phyloP scores from a whole-genome alignment of 1,284 basidiomycete genomes.

The Leccinum brunneo-olivaceum region DNA sequence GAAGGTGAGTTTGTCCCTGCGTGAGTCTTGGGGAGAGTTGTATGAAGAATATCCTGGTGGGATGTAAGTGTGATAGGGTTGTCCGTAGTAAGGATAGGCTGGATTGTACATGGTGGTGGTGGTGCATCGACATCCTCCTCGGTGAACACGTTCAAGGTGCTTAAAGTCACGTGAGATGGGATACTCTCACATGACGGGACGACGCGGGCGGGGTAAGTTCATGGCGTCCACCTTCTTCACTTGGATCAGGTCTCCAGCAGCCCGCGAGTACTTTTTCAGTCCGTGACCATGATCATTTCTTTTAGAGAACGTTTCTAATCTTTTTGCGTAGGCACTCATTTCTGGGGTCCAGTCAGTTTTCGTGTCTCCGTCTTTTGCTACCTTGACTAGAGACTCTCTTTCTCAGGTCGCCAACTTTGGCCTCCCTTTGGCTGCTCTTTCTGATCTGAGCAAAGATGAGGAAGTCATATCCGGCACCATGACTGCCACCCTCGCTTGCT shows the following conservation, averaged over 20 bases:
- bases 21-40: conserved; percentile 20
- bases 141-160: too few relatives aligned
- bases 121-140: conserved; percentile 17
- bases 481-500: conserved; percentile 82
- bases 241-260: conserved; percentile 86
- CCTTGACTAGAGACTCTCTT: conserved; percentile 17
- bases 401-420: conserved; percentile 93
- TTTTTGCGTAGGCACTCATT: conserved; percentile 71
- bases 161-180: too few relatives aligned
- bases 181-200: too few relatives aligned
- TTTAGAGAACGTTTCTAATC: conserved; percentile 12
- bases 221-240: conserved; percentile 80
- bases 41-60: conserved; percentile 26
- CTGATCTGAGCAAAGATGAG: conserved; percentile 89
- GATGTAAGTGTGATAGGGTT: conserved; percentile 31
- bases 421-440: conserved; percentile 83
- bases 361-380: conserved; percentile 8
- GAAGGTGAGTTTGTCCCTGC: conserved; percentile 22
- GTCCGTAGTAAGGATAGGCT: conserved; percentile 30
- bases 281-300: conserved; percentile 30
- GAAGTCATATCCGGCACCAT: conserved; percentile 93
- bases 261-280: conserved; percentile 93
- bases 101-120: conserved; percentile 22
- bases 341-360: conserved; percentile 85
- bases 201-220: too few relatives aligned